A percentile compares a stretch with the other conserved stretches of the same genome.
Conservation (phyloP, 2,329 filamentous ascomycete species). For the Exophiala aquamarina region DNA sequence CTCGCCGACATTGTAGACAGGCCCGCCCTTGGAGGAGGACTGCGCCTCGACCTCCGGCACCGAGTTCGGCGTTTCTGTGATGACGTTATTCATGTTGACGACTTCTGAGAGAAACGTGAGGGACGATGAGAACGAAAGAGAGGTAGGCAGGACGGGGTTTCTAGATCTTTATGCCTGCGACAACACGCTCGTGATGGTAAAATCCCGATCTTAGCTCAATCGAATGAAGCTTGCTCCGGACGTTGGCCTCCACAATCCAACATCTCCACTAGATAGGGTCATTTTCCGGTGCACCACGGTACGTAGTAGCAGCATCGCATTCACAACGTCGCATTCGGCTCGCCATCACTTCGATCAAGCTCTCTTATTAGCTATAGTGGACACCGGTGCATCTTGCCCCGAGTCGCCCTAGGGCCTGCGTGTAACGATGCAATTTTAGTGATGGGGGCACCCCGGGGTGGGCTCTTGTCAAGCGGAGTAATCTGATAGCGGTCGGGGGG, state of each 20-base stretch:
- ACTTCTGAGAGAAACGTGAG: background rate
- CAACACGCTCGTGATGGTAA: background rate
- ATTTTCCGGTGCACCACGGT: background rate
- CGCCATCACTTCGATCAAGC: background rate
- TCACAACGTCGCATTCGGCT: background rate
- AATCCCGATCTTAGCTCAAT: background rate
- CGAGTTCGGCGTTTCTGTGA: conserved; percentile 34
- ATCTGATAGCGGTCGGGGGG: background rate
- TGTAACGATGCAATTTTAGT: no score
- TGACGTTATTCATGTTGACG: conserved; percentile 21
- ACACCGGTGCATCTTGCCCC: no score
- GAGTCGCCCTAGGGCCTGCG: background rate
- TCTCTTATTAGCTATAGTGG: no score
- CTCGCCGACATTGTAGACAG: conserved; percentile 37
- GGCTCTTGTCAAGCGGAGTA: background rate
- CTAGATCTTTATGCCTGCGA: background rate
- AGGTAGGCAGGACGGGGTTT: background rate
- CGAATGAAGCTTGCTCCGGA: background rate
- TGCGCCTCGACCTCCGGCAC: conserved; percentile 32
- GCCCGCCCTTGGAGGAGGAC: conserved; percentile 28
- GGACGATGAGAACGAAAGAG: background rate
- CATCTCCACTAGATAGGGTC: background rate
- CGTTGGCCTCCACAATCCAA: background rate
- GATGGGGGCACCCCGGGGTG: background rate
- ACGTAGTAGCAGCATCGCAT: background rate